Percentiles rank a stretch among this genome's conserved stretches.
These are phyloP conservation scores for Coemansia umbellata DNA, from an alignment of 192 early-diverging fungal species.

Conservation along the genomic window DNA sequence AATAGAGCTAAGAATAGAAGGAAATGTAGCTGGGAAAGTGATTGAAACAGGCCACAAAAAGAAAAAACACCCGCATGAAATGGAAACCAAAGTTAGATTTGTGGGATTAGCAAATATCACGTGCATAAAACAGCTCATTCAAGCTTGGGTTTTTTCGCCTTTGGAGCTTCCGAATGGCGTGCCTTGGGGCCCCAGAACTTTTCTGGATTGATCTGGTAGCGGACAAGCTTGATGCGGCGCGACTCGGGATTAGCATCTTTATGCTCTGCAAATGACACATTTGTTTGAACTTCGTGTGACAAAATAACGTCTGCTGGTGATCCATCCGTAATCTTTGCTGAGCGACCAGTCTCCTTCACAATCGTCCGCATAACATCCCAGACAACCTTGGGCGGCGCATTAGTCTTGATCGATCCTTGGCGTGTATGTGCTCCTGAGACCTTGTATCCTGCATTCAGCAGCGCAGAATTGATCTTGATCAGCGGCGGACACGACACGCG, in stretches of 20 bases:
- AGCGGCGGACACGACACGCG: conserved; percentile 73
- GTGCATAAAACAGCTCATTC: not conserved
- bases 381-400: conserved; percentile 77
- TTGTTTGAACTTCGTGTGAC: conserved; percentile 25
- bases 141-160: conserved; percentile 11
- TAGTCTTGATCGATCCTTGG: conserved; percentile 83
- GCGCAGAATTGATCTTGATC: conserved; percentile 71
- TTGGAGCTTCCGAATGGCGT: conserved; percentile 45
- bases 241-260: conserved; percentile 71
- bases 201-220: conserved; percentile 95
- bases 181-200: conserved; percentile 97
- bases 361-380: conserved; percentile 91
- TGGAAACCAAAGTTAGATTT: not conserved
- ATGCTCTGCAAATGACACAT: conserved; percentile 73
- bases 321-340: conserved; percentile 61
- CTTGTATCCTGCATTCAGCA: conserved; percentile 87
- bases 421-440: conserved; percentile 83
- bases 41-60: no score
- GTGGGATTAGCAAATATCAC: not conserved
- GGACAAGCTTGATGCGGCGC: conserved; percentile 75
- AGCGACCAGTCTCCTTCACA: conserved; percentile 63
- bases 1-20: no score
- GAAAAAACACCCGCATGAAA: no score
- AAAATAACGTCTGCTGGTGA: conserved; percentile 71
- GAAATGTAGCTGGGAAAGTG: no score